Conservation (phyloP, 768 basidiomycete genomes). For the Leccinum longicurvipes region DNA sequence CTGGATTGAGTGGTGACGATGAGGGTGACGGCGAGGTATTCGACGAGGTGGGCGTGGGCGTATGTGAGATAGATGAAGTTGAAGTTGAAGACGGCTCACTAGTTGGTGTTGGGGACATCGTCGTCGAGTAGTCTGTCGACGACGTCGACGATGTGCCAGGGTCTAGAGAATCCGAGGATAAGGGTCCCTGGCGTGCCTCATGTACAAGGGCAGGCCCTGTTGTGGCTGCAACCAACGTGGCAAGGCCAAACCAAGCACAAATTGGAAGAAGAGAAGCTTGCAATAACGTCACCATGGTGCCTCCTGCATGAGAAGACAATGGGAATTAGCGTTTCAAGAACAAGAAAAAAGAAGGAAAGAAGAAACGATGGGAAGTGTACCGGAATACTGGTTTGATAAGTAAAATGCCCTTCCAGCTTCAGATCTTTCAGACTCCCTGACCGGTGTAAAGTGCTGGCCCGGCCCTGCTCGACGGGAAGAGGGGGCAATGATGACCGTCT, state of each 20-base stretch:
- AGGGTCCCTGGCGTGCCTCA: slow-evolving; percentile 23
- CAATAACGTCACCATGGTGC: slow-evolving; percentile 11
- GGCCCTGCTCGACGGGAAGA: not conserved
- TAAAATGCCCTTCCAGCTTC: not conserved
- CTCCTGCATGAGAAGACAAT: not conserved
- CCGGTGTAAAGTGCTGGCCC: not conserved
- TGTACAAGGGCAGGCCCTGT: slow-evolving; percentile 8
- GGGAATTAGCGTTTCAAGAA: not conserved
- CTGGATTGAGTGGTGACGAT: slow-evolving; percentile 3
- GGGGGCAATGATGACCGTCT: not conserved
- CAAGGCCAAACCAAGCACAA: slow-evolving; percentile 6
- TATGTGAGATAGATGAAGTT: slow-evolving; percentile 6
- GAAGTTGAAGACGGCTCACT: slow-evolving; percentile 12
- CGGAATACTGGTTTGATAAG: not conserved
- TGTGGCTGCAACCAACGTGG: slow-evolving; percentile 16
- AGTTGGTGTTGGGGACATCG: slow-evolving; percentile 13
- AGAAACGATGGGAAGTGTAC: not conserved
- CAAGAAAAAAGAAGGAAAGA: not conserved
- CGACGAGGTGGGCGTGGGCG: not conserved
- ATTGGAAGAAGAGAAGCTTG: not conserved
- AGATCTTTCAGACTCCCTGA: not conserved
- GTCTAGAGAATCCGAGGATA: not conserved
- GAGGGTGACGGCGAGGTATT: not conserved
- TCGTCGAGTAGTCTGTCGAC: not conserved
- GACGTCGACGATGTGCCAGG: slow-evolving; percentile 9